Conservation (phyloP, 805 yeast genomes). For the Candida peoriensis region DNA sequence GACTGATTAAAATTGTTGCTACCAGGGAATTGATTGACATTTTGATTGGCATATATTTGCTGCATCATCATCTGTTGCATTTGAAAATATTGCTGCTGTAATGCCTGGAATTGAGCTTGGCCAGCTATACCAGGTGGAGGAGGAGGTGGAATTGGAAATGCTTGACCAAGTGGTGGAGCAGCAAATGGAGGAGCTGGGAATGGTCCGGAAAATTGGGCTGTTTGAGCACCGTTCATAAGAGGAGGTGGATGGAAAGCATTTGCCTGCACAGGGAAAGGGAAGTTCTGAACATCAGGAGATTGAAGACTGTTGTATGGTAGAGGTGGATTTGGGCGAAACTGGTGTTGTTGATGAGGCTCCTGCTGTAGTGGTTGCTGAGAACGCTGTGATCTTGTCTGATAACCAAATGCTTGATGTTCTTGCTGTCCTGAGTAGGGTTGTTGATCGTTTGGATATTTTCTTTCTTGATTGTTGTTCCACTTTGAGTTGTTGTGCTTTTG, state of each 20-base stretch:
- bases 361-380: conserved; percentile 7
- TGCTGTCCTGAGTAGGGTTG: not conserved
- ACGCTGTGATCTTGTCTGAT: conserved; percentile 23
- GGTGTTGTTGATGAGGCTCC: conserved; percentile 11
- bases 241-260: conserved; percentile 18
- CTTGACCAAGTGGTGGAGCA: conserved; percentile 13
- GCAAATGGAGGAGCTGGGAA: conserved; percentile 5
- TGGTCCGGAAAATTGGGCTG: conserved; percentile 3
- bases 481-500: conserved; percentile 1
- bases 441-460: not conserved
- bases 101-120: conserved; percentile 23
- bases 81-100: conserved; percentile 28
- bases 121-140: conserved; percentile 23
- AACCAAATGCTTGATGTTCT: conserved; percentile 6
- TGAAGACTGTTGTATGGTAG: conserved; percentile 1
- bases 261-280: no score
- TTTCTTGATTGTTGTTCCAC: conserved; percentile 2
- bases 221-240: conserved; percentile 6
- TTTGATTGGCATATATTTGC: conserved; percentile 13
- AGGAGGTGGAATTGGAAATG: conserved; percentile 13
- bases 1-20: not conserved
- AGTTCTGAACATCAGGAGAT: conserved; percentile 12
- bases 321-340: conserved; percentile 6
- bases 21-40: conserved; percentile 2
- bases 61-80: conserved; percentile 26